Evolutionary conservation across 2,329 filamentous ascomycete species (phyloP), one percentile per base, ranked within the genome.

Genomic region (Amauroascus niger): DNA sequence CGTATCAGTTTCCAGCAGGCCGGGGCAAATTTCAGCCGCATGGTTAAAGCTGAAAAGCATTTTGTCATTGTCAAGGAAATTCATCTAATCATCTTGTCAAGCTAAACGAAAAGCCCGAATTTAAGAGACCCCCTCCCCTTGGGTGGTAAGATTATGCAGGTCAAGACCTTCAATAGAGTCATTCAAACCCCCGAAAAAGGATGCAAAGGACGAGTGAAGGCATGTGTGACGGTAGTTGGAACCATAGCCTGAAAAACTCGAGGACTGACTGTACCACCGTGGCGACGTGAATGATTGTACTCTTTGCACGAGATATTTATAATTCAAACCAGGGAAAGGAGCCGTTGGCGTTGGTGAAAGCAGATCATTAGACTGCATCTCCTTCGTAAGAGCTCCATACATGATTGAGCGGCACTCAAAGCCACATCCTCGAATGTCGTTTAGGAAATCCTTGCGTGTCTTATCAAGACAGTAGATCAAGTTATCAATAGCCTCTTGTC

Each of bases 361-460:
- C 11, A 62, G 43, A 37, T 18, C 13, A n/a, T 20, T 49, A 49
- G 52, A 56, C 4, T 55, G 49, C 57, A 61, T 59, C 6, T 57
- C 14, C 39, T 48, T 53, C 30, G 53, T 57, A 8, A 64, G 55
- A 28, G 57, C 57, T 14, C 62, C 62, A 44, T 55, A 58, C 62
- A 63, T 62, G 5, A 64, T 62, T 54, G 62, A 60, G 8, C 55
- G 52, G 39, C 63, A 64, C 24, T 62, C 61, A 33, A 59, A 64
- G 11, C 33, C 0, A 48, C 63, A 65, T 2, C 62, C 62, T 39
- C 11, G 14, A 39, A 0, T 35, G 6, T 53, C 53, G n/a, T 7
- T 28, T 11, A 58, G 26, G 13, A 63, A 47, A 3, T 22, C 50
- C 2, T 57, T 45, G 7, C 35, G 53, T 47, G 20, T 55, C 24